phyloP scores from a whole-genome alignment of 306 rosid species.

The Corylus avellana region DNA sequence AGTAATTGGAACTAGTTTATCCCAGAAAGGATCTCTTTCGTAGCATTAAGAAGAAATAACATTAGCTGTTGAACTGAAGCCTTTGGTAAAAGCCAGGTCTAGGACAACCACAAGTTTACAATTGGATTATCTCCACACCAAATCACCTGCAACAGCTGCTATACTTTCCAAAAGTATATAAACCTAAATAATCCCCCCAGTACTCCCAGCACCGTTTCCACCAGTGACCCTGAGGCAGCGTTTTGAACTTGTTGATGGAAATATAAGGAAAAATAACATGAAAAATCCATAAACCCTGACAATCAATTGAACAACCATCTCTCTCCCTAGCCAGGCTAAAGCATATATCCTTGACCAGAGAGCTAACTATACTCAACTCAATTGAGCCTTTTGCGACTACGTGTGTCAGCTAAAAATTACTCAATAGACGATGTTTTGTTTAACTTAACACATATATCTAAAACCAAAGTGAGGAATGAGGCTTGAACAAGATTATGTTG shows the following conservation, averaged over 20 bases:
- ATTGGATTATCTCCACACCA: background rate
- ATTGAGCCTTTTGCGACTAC: background rate
- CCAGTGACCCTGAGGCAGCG: background rate
- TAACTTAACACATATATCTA: background rate
- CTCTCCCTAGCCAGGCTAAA: background rate
- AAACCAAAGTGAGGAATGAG: background rate
- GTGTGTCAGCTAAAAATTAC: background rate
- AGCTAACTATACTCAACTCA: slow-evolving; percentile 7
- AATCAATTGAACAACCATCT: background rate
- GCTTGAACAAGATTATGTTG: background rate
- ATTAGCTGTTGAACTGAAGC: background rate
- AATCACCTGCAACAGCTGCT: background rate
- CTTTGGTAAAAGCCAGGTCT: background rate
- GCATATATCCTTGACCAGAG: background rate
- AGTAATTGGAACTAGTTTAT: background rate
- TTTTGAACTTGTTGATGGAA: slow-evolving; percentile 14
- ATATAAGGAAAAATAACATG: background rate
- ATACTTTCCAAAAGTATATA: background rate
- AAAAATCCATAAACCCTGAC: slow-evolving; percentile 1
- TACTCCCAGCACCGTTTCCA: background rate
- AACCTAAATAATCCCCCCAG: background rate
- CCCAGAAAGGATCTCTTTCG: background rate
- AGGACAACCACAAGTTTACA: background rate
- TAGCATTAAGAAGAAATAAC: background rate
- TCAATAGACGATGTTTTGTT: background rate